Evolutionary conservation across 768 basidiomycete genomes (phyloP).

Genomic region (Phylloporus rhodoxanthus): DNA sequence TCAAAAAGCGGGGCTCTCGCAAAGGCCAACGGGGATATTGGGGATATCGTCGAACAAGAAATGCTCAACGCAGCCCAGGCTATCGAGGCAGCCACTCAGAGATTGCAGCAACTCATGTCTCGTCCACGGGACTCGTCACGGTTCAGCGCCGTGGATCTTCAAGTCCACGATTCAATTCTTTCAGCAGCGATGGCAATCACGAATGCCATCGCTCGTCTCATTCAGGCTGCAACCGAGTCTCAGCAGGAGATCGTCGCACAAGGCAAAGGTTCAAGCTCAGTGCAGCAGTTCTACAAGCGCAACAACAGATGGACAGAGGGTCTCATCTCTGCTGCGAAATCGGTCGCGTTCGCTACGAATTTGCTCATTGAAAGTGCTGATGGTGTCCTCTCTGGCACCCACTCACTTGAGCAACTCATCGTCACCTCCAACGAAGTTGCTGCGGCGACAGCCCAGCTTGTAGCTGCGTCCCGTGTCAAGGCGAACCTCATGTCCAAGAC

Average conservation of each 20-base stretch:
- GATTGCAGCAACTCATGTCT: constrained; percentile 85
- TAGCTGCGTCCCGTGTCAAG: constrained; percentile 97
- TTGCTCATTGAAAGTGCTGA: constrained; percentile 96
- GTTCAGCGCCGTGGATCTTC: constrained; percentile 85
- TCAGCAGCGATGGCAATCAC: constrained; percentile 93
- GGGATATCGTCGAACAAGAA: constrained; percentile 93
- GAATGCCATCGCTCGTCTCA: constrained; percentile 87
- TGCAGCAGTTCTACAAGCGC: constrained; percentile 97
- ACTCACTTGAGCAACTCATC: constrained; percentile 97
- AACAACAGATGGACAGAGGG: constrained; percentile 99
- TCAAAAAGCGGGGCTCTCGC: constrained; percentile 61
- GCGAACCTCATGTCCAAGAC: constrained; percentile 98
- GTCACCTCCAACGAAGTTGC: constrained; percentile 99
- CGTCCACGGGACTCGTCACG: constrained; percentile 84
- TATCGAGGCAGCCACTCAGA: constrained; percentile 88
- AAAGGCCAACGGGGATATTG: constrained; percentile 86
- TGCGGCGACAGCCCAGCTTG: constrained; percentile 93
- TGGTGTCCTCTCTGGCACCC: constrained; percentile 92
- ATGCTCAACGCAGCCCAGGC: constrained; percentile 91
- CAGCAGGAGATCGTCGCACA: constrained; percentile 97
- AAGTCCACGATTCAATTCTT: constrained; percentile 97
- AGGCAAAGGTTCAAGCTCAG: constrained; percentile 87
- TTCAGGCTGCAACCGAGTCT: constrained; percentile 94
- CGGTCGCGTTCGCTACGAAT: constrained; percentile 94
- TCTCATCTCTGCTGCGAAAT: constrained; percentile 94